Evolutionary conservation across 371 early-diverging fungal species (phyloP), one percentile per base, ranked within the genome.

Genomic region (Mucor circinelloides): DNA sequence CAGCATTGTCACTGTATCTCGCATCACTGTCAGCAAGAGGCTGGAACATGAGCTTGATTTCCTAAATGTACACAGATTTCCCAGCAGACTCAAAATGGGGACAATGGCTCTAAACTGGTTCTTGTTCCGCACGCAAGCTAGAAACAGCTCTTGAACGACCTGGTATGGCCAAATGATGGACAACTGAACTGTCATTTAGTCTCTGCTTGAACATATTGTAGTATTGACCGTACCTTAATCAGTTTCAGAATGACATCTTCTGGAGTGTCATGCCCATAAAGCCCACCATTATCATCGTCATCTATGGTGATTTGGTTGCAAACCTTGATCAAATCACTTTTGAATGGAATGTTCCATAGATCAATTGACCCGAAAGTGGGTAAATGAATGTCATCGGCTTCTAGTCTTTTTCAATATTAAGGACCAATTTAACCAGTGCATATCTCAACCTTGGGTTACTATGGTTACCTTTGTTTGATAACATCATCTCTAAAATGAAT

Each of bases 111-210:
- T 56, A 28, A 67, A 67, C 15, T 69, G 68, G 44, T 77, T 66
- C 30, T 66, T 72, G 28, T 69, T 69, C 23, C 46, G 17, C 9
- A 75, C 25, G n/a, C 68, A 71, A 3, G 57, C 57, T 28, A 46
- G 8, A 13, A 71, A 54, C 12, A 77, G 40, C 13, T 60, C 44
- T 1, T 56, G 31, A 7, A 77, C 30, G 12, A 71, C 71, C 27
- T 66, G 40, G 10, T 67, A 71, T 1, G 77, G 77, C 67, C 70
- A 69, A 46, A 77, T 32, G 0, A 74, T 50, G n/a, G 72, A 68
- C 10, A 77, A 44, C 77, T 76, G 12, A 7, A 56, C 40, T n/a
- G 3, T 15, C 6, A 36, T 6, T 62, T 34, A 46, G 19, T 8
- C n/a, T 60, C 17, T 12, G 30, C 30, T 2, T 25, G 8, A 1